A percentile compares a stretch with the other conserved stretches of the same genome.
phyloP scores from a whole-genome alignment of 1,139 yeast genomes.

The Suhomyces kunorum region DNA sequence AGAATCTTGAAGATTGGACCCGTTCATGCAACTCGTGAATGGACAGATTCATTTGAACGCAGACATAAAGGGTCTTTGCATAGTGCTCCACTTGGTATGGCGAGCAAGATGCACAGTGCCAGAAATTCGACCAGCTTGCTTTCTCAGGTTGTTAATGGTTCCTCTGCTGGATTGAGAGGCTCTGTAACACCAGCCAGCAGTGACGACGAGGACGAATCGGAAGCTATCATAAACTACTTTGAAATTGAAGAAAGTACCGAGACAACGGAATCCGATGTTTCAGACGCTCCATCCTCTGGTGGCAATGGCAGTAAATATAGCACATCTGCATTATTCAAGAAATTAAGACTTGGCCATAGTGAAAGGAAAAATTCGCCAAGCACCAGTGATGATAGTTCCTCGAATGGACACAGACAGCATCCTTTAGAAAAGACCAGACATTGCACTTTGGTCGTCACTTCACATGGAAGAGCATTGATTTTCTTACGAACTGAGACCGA shows the following conservation, averaged over 20 bases:
- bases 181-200: constrained; percentile 15
- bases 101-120: constrained; percentile 26
- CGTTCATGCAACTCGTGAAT: constrained; percentile 36
- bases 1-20: constrained; percentile 68
- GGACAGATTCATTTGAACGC: constrained; percentile 55
- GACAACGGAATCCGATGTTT: constrained; percentile 14
- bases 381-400: constrained; percentile 6
- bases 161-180: constrained; percentile 33
- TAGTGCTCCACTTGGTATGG: constrained; percentile 58
- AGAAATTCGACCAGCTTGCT: constrained; percentile 27
- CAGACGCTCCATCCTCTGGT: constrained; percentile 5
- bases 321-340: constrained; percentile 22
- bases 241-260: constrained; percentile 24
- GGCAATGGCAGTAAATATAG: constrained; percentile 11
- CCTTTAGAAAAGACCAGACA: constrained; percentile 40
- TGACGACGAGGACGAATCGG: constrained; percentile 26
- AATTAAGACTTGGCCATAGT: constrained; percentile 21
- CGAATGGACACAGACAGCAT: constrained; percentile 13
- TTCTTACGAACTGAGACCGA: constrained; percentile 42
- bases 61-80: constrained; percentile 57
- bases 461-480: constrained; percentile 56
- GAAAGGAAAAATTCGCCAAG: constrained; percentile 16
- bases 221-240: constrained; percentile 32
- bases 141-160: constrained; percentile 60
- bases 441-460: constrained; percentile 54